Conservation (phyloP, 148 eudicot genomes). For the Camellia granthamiana region DNA sequence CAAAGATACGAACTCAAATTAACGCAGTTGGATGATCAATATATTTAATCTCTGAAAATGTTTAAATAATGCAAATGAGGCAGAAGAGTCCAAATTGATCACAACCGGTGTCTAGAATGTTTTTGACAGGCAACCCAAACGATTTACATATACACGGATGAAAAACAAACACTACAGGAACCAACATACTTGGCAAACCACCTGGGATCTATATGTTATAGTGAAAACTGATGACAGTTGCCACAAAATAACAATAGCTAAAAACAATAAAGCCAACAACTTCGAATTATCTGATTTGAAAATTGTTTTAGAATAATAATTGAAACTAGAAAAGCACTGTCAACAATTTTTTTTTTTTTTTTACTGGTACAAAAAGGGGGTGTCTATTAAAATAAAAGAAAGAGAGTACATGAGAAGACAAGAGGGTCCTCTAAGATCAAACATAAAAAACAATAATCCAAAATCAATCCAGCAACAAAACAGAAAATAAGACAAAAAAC, state of each 20-base stretch:
- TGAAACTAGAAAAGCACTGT: not conserved
- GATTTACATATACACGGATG: not conserved
- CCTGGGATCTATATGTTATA: not conserved
- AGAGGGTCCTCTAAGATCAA: too few relatives aligned
- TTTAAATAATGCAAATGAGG: not conserved
- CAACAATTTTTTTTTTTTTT: too few relatives aligned
- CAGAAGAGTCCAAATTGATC: constrained; percentile 4
- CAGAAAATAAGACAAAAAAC: too few relatives aligned
- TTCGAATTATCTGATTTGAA: not conserved
- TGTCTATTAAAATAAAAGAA: too few relatives aligned
- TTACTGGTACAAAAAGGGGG: too few relatives aligned
- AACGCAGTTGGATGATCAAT: not conserved
- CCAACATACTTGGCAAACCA: not conserved
- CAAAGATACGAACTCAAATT: not conserved
- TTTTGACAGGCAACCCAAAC: not conserved
- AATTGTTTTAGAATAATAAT: not conserved
- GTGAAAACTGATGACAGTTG: too few relatives aligned
- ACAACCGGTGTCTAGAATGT: not conserved
- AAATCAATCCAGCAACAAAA: too few relatives aligned
- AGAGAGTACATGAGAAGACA: too few relatives aligned
- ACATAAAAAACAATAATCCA: too few relatives aligned
- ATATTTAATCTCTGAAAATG: not conserved
- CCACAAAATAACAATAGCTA: not conserved
- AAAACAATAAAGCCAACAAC: not conserved
- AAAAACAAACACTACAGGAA: not conserved